Base-by-base conservation (phyloP, 2,329 filamentous ascomycete species). In the Exophiala sp. region DNA sequence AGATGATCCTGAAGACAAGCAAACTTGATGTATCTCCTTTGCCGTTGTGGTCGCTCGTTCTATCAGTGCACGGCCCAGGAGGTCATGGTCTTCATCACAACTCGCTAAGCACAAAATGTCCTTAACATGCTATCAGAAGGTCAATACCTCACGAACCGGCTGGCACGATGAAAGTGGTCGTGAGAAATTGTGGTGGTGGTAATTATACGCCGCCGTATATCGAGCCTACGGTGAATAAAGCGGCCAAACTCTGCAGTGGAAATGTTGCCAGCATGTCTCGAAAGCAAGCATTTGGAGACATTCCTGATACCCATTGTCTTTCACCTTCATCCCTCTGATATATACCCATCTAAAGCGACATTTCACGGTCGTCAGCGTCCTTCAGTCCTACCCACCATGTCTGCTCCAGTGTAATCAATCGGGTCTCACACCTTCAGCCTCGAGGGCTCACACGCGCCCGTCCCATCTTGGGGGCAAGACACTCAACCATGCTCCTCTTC, bases 401-500 rank as follows among this genome's bases (percentile, higher is more conserved):
- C 36, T 3, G 20, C 7, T 35, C 21, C 9, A 14, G 5, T 24
- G 46, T 45, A 43, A 32, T n/a, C 34, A 18, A 18, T 5, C 16
- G 36, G 32, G 33, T 8, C 38, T 1, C 24, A 16, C 35, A 12
- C 4, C 3, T 35, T 6, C 16, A 32, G 16, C n/a, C 32, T 9
- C 33, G 12, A 41, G 8, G n/a, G n/a, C 10, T 14, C 12, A 18
- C 32, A 50, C 20, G 18, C 38, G 20, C 16, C 32, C 51, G 35
- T 36, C 33, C n/a, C 20, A 32, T 18, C 16, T 18, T 18, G 16
- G 16, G 43, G 54, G 40, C 44, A 41, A 29, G 24, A 8, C 24
- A 5, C 24, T 8, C 24, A 29, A 29, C 11, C 32, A 60, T 64
- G 55, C 48, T 63, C n/a, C 47, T 59, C 43, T 50, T 59, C 36